phyloP scores from a whole-genome alignment of 257 asterid species.

The Penstemon newberryi region DNA sequence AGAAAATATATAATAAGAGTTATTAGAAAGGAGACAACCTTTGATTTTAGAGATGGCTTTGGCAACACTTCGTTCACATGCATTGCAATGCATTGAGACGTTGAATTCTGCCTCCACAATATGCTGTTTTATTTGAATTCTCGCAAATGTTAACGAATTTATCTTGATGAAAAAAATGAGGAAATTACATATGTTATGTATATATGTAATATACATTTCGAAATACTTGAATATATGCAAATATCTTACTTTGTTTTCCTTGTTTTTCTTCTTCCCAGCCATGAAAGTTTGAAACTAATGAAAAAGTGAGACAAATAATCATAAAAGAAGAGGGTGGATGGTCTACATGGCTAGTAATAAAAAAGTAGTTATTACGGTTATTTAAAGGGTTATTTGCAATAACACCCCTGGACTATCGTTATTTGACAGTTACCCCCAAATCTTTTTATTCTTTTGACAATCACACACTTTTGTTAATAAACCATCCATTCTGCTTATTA shows the following conservation, averaged over 20 bases:
- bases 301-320: constrained; percentile 24
- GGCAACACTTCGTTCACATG: constrained; percentile 34
- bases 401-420: too few relatives aligned
- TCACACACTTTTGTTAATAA: too few relatives aligned
- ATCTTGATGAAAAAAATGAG: not conserved
- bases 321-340: constrained; percentile 24
- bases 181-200: not conserved
- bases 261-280: constrained; percentile 37
- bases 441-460: too few relatives aligned
- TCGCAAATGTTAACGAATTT: not conserved
- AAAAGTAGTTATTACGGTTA: constrained; percentile 32
- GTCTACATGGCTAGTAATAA: constrained; percentile 9
- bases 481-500: too few relatives aligned
- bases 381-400: not conserved
- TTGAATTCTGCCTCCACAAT: constrained; percentile 58
- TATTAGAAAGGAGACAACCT: constrained; percentile 45
- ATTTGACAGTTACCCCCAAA: too few relatives aligned
- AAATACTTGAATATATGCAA: not conserved
- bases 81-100: constrained; percentile 83
- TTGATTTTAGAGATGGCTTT: constrained; percentile 60
- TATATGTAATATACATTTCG: not conserved
- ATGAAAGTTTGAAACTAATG: constrained; percentile 30
- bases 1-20: not conserved
- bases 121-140: constrained; percentile 24
- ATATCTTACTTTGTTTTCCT: constrained; percentile 35